Evolutionary conservation across 164 flowering plant species (phyloP).

Genomic region (Annona cherimola): DNA sequence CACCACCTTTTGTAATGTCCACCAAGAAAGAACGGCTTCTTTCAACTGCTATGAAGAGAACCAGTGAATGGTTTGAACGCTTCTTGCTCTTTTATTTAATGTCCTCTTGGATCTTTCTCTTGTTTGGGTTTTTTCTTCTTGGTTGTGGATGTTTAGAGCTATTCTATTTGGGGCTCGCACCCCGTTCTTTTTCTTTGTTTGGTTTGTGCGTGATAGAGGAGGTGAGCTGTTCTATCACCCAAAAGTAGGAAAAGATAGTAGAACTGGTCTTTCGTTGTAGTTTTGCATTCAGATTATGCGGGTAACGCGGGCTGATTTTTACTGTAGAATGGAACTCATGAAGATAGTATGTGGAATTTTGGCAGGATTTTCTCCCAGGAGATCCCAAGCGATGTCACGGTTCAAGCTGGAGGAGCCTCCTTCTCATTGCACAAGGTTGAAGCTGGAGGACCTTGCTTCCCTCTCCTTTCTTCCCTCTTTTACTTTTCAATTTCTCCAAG

Average conservation of each 20-base stretch:
- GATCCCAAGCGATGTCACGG: constrained; percentile 75
- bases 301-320: background rate
- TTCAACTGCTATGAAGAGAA: constrained; percentile 76
- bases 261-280: background rate
- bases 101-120: background rate
- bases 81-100: background rate
- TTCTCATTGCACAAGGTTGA: constrained; percentile 86
- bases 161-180: background rate
- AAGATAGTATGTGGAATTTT: constrained; percentile 15
- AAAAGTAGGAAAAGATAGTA: background rate
- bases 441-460: background rate
- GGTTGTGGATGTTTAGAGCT: background rate
- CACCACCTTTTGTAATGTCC: constrained; percentile 30
- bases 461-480: no score
- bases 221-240: background rate
- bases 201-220: background rate
- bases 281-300: background rate
- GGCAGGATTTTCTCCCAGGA: constrained; percentile 94
- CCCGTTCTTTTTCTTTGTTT: background rate
- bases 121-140: background rate
- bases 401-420: constrained; percentile 58
- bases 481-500: no score
- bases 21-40: constrained; percentile 55
- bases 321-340: constrained; percentile 7
- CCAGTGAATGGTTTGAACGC: constrained; percentile 70